Percentiles rank a stretch among this genome's conserved stretches.
Evolutionary conservation across 805 yeast species (phyloP).

Genomic region (Kuraishia piskuri): DNA sequence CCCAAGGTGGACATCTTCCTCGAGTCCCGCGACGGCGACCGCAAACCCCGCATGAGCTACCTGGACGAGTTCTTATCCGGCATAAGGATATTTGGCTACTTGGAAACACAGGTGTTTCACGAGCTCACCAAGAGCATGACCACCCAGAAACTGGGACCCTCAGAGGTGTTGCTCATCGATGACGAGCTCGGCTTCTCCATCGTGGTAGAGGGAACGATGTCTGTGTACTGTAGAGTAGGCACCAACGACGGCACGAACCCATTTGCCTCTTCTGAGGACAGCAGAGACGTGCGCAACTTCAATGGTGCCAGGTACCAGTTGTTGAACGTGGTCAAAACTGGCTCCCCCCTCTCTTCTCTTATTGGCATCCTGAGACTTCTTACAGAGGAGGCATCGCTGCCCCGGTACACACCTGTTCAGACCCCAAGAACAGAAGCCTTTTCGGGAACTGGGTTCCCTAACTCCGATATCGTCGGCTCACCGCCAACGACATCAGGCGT

Average conservation of each 20-base stretch:
- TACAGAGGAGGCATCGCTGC: slow-evolving; percentile 29
- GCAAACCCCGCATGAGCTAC: slow-evolving; percentile 48
- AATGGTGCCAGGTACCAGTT: slow-evolving; percentile 62
- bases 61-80: slow-evolving; percentile 87
- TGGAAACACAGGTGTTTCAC: slow-evolving; percentile 85
- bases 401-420: background rate
- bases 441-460: background rate
- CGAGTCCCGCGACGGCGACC: slow-evolving; percentile 25
- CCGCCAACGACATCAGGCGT: too few relatives aligned
- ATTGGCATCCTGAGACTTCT: slow-evolving; percentile 74
- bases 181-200: slow-evolving; percentile 73
- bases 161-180: slow-evolving; percentile 68
- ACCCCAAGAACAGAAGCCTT: background rate
- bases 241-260: slow-evolving; percentile 8
- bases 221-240: slow-evolving; percentile 58
- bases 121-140: slow-evolving; percentile 89
- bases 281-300: slow-evolving; percentile 34
- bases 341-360: slow-evolving; percentile 79
- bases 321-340: slow-evolving; percentile 72
- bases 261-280: slow-evolving; percentile 17
- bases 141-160: slow-evolving; percentile 71
- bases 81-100: slow-evolving; percentile 87
- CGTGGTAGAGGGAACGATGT: slow-evolving; percentile 86
- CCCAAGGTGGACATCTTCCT: slow-evolving; percentile 39
- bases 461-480: background rate